Conservation (phyloP, 2,329 filamentous ascomycete species). For the Xylaria sp. region DNA sequence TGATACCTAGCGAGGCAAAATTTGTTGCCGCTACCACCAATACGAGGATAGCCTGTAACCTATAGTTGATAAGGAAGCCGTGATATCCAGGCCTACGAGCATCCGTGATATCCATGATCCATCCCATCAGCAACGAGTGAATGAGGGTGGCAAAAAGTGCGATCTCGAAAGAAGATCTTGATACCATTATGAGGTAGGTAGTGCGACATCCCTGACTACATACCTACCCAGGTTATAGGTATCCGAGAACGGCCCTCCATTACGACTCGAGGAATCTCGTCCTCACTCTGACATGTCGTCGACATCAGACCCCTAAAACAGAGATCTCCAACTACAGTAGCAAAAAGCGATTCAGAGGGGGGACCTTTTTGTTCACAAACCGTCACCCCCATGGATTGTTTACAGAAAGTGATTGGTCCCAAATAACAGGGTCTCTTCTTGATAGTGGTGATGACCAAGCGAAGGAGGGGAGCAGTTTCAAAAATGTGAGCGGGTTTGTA, state of each 20-base stretch:
- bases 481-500: not conserved
- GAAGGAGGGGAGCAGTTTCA: slow-evolving; percentile 6
- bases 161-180: not conserved
- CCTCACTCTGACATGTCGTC: slow-evolving; percentile 1
- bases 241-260: slow-evolving; percentile 21
- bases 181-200: not conserved
- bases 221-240: too few relatives aligned
- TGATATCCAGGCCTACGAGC: not conserved
- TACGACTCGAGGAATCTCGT: not conserved
- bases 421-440: slow-evolving; percentile 1
- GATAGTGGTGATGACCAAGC: slow-evolving; percentile 13
- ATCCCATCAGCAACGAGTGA: not conserved
- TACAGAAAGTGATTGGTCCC: not conserved
- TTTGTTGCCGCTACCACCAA: slow-evolving; percentile 1
- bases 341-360: not conserved
- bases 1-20: not conserved
- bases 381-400: not conserved
- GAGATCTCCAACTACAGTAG: not conserved
- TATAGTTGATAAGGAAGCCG: slow-evolving; percentile 8
- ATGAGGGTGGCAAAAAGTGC: not conserved
- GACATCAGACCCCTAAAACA: not conserved
- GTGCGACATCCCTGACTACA: slow-evolving; percentile 7
- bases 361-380: not conserved
- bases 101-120: too few relatives aligned
- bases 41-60: slow-evolving; percentile 9